Evolutionary conservation across 1,139 yeast genomes (phyloP).

Genomic region (Candida neerlandica): DNA sequence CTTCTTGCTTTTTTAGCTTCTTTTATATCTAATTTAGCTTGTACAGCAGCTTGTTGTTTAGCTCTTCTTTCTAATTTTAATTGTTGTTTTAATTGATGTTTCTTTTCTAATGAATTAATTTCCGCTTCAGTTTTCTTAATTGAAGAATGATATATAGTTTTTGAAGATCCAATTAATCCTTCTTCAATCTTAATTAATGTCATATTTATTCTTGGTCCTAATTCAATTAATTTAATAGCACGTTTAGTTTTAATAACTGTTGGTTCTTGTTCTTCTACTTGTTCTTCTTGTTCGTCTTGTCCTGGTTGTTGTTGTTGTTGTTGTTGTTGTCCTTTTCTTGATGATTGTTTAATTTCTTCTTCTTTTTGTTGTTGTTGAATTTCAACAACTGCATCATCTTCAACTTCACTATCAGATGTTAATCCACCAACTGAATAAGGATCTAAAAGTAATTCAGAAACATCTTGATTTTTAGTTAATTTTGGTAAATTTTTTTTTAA

Average conservation of each 20-base stretch:
- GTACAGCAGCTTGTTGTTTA: constrained; percentile 78
- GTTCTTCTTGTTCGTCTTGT: constrained; percentile 12
- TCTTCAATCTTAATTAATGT: constrained; percentile 86
- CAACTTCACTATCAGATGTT: constrained; percentile 92
- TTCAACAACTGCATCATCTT: constrained; percentile 87
- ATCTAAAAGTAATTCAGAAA: constrained; percentile 81
- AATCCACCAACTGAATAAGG: constrained; percentile 78
- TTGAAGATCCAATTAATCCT: constrained; percentile 74
- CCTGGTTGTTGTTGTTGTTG: constrained; percentile 22
- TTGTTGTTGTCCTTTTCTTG: no score
- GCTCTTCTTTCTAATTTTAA: constrained; percentile 73
- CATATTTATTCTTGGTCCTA: constrained; percentile 89
- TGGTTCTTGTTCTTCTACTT: constrained; percentile 11
- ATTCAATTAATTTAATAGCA: constrained; percentile 89
- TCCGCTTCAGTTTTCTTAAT: constrained; percentile 66
- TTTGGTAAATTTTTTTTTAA: constrained; percentile 74
- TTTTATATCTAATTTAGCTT: constrained; percentile 73
- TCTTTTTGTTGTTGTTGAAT: constrained; percentile 49
- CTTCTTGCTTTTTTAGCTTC: constrained; percentile 75
- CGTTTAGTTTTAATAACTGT: constrained; percentile 53
- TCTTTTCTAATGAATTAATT: constrained; percentile 60
- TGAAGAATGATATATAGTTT: constrained; percentile 78
- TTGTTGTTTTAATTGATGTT: constrained; percentile 62
- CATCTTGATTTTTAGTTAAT: constrained; percentile 66
- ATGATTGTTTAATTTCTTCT: constrained; percentile 20